Evolutionary conservation across 2,329 filamentous ascomycete species (phyloP).

Genomic region (Pseudogymnoascus sp.): DNA sequence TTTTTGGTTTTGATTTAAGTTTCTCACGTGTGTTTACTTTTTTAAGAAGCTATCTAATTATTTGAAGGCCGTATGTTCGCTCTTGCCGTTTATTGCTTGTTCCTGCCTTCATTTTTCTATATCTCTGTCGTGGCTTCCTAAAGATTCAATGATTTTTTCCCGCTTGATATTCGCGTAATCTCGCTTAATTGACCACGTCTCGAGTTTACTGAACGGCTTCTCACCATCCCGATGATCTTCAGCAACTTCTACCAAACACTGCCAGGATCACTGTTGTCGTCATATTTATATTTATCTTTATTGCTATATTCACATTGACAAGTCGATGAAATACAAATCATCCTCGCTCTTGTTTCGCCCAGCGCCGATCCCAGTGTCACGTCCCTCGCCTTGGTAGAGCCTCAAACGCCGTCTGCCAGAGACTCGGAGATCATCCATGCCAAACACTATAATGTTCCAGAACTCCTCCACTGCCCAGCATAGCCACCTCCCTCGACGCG

Average conservation of each 20-base stretch:
- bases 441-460: not conserved
- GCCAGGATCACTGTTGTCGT: not conserved
- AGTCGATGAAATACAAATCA: not conserved
- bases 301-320: not conserved
- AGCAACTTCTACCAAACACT: not conserved
- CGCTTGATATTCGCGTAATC: not conserved
- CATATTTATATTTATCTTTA: slow-evolving; percentile 2
- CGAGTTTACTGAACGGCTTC: not conserved
- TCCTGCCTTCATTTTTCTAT: not conserved
- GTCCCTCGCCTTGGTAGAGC: slow-evolving; percentile 4
- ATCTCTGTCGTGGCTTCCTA: too few relatives aligned
- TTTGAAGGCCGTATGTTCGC: not conserved
- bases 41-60: not conserved
- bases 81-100: slow-evolving; percentile 9
- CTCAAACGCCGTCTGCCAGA: not conserved
- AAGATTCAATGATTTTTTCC: not conserved
- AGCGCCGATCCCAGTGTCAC: not conserved
- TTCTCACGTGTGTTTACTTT: not conserved
- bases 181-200: not conserved
- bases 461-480: not conserved
- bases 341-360: not conserved
- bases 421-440: slow-evolving; percentile 1
- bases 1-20: not conserved
- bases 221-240: not conserved
- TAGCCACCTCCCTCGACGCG: not conserved